Percentiles rank a stretch among this genome's conserved stretches.
These are phyloP conservation scores for Isabelozyma rhagii DNA, from an alignment of 805 yeast species.

Conservation along the genomic window DNA sequence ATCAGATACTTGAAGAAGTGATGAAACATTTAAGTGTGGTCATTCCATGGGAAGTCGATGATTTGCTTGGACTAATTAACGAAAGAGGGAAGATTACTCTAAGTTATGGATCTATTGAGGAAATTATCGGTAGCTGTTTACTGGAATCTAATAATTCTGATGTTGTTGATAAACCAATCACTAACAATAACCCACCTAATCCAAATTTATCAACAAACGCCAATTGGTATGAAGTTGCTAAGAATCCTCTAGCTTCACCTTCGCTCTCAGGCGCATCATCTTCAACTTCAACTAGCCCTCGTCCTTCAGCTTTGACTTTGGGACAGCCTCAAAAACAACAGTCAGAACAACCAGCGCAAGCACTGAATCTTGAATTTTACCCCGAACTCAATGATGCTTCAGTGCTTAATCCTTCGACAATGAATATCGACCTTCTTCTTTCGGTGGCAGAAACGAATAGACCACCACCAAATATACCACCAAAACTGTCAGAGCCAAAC, in stretches of 20 bases:
- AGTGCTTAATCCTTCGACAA: background rate
- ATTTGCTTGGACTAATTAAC: conserved; percentile 49
- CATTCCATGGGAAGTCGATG: conserved; percentile 57
- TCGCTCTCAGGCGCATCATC: background rate
- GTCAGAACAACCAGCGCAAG: background rate
- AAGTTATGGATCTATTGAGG: conserved; percentile 56
- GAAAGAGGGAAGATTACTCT: conserved; percentile 40
- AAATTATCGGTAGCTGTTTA: conserved; percentile 58
- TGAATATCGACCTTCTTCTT: background rate
- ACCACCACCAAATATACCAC: background rate
- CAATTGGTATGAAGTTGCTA: background rate
- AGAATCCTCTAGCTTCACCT: background rate
- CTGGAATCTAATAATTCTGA: conserved; percentile 31
- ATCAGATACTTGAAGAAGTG: conserved; percentile 43
- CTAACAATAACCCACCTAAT: background rate
- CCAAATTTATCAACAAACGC: background rate
- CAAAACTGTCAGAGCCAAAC: background rate
- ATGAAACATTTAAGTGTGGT: conserved; percentile 48
- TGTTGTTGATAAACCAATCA: conserved; percentile 12
- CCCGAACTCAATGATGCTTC: background rate
- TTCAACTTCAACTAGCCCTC: background rate
- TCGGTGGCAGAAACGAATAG: background rate
- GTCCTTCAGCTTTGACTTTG: background rate
- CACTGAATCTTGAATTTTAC: background rate
- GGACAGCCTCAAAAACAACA: background rate